These are phyloP conservation scores for Diophrys sp. DNA, from an alignment of 73 alveolate species.

Conservation along the genomic window DNA sequence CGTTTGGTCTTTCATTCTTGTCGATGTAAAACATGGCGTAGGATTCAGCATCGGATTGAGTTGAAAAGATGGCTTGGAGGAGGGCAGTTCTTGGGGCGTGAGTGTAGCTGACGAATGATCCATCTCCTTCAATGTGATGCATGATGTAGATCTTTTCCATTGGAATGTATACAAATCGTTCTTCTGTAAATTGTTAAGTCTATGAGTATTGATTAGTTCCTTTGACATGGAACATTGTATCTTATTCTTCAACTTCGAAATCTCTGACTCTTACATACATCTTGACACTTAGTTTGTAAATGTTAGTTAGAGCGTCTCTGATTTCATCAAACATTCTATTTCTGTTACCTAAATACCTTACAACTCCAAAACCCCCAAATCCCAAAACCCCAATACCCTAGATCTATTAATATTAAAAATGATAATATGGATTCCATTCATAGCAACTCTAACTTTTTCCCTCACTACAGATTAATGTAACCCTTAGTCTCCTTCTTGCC, in stretches of 20 bases:
- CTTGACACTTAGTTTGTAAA: not conserved
- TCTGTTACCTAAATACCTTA: too few relatives aligned
- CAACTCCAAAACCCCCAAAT: too few relatives aligned
- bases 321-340: constrained; percentile 9
- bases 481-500: too few relatives aligned
- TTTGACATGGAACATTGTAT: not conserved
- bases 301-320: constrained; percentile 3
- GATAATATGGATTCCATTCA: too few relatives aligned
- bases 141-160: constrained; percentile 18
- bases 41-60: constrained; percentile 16
- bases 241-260: not conserved
- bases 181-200: not conserved
- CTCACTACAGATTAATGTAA: too few relatives aligned
- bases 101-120: constrained; percentile 8
- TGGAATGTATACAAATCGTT: constrained; percentile 12
- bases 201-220: not conserved
- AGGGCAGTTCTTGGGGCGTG: constrained; percentile 1
- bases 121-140: constrained; percentile 8
- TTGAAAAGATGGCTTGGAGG: constrained; percentile 12
- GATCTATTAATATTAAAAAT: too few relatives aligned
- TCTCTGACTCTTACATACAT: constrained; percentile 15
- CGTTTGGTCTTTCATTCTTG: constrained; percentile 23
- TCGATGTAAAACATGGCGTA: constrained; percentile 18
- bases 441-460: too few relatives aligned
- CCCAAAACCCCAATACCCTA: too few relatives aligned